phyloP scores from a whole-genome alignment of 2,329 filamentous ascomycete genomes.

The Myotisia sp. region DNA sequence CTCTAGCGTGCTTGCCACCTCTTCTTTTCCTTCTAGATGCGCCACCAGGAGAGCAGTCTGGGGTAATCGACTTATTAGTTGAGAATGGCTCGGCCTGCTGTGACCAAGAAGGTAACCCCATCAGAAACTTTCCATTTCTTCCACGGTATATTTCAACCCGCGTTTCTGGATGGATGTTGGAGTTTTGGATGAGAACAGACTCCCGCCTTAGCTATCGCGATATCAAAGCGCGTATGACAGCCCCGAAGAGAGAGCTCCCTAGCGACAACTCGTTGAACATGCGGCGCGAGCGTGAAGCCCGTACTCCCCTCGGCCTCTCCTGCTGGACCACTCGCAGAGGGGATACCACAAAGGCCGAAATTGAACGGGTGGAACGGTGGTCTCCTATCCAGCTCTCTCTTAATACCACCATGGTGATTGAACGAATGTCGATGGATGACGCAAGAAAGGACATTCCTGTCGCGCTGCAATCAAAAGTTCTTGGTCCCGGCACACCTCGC shows the following conservation, averaged over 20 bases:
- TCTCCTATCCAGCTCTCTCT: conserved; percentile 15
- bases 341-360: conserved; percentile 13
- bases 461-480: conserved; percentile 12
- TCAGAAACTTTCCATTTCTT: conserved; percentile 17
- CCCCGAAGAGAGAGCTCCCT: conserved; percentile 10
- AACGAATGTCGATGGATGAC: conserved; percentile 6
- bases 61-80: conserved; percentile 6
- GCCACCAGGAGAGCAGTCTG: background rate
- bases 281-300: conserved; percentile 17
- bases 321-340: conserved; percentile 17
- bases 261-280: conserved; percentile 18
- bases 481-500: conserved; percentile 3
- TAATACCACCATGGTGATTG: conserved; percentile 19
- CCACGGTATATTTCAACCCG: conserved; percentile 18
- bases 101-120: conserved; percentile 9
- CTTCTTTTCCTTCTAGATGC: conserved; percentile 17
- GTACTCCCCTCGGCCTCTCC: conserved; percentile 16
- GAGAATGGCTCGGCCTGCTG: conserved; percentile 11
- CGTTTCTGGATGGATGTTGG: conserved; percentile 18
- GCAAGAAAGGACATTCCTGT: background rate
- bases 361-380: conserved; percentile 18
- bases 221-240: conserved; percentile 20
- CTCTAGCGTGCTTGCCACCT: conserved; percentile 13
- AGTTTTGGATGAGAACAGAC: conserved; percentile 21
- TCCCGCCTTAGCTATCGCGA: conserved; percentile 17